phyloP scores from a whole-genome alignment of 73 alveolate species.

The Paramecium octaurelia region DNA sequence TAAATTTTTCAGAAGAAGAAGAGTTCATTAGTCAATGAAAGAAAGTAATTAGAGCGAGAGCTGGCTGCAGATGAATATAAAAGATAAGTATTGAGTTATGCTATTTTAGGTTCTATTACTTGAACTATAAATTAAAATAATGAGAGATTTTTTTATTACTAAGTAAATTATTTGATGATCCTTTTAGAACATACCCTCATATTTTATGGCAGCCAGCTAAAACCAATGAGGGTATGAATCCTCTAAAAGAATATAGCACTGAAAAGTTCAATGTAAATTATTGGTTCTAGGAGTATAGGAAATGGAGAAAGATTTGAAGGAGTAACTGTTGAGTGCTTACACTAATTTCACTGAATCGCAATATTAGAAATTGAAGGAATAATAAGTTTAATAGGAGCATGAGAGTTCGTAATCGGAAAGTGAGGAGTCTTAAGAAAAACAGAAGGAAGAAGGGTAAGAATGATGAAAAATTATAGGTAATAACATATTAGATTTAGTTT shows the following conservation, averaged over 20 bases:
- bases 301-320: constrained; percentile 15
- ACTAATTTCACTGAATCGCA: neutral
- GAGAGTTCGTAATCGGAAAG: neutral
- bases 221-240: constrained; percentile 43
- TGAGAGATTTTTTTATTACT: constrained; percentile 16
- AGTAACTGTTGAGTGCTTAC: neutral
- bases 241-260: constrained; percentile 8
- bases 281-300: neutral
- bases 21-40: neutral
- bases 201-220: constrained; percentile 39
- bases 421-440: neutral
- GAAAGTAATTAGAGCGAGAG: neutral
- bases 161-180: neutral
- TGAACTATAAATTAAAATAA: neutral
- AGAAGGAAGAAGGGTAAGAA: neutral
- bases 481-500: neutral
- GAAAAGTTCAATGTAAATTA: neutral
- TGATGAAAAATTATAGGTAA: constrained; percentile 22
- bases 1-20: neutral
- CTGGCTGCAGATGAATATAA: constrained; percentile 37
- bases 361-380: neutral
- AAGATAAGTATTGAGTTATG: neutral
- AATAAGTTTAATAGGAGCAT: neutral
- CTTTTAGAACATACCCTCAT: constrained; percentile 9
- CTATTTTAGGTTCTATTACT: neutral